Evolutionary conservation across 2,329 filamentous ascomycete species (phyloP), one percentile per base, ranked within the genome.

Genomic region (Penicillium palitans): DNA sequence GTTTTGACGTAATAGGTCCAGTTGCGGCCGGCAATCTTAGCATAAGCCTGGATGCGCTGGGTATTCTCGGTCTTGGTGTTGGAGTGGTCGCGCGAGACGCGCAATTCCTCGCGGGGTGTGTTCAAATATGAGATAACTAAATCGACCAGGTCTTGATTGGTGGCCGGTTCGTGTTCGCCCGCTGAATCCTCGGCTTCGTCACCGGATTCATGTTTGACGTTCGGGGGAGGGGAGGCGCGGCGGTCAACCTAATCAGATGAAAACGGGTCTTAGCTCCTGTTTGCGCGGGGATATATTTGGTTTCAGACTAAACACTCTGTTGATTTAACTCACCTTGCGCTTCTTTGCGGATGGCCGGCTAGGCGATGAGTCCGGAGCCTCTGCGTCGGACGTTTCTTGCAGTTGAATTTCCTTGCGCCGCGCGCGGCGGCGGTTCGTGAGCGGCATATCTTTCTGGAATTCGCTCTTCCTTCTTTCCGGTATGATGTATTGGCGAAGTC

Each of bases 1-100:
- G 74, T 75, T 58, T 79, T 78, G 59, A 81, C 78, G 66, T 80
- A 82, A 64, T 81, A 82, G 19, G 80, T 81, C 80, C 80, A 82
- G 61, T 79, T 76, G 61, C 78, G 74, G 53, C 80, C 80, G 51
- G 78, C 79, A 57, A 82, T 78, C 65, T 81, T 81, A 27, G 80
- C 80, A 64, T 80, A 82, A 35, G 80, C 80, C 53, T 76, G 75
- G 58, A 81, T 76, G 47, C 78, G 80, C 60, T 78, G 73, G 55
- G 77, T 76, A 51, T 78, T 78, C 59, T 76, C 76, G 52, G 73
- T 75, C 58, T 76, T 78, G 25, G 73, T 68, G 60, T 81, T 81
- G 25, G 78, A 76, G 61, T 80, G 75, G 50, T 80, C 74, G 59
- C 70, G 69, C 56, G 75, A 70, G 33, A 79, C 79, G 59, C 74